Base-by-base conservation (phyloP, 1,284 basidiomycete genomes). In the Ustilago bromivora region DNA sequence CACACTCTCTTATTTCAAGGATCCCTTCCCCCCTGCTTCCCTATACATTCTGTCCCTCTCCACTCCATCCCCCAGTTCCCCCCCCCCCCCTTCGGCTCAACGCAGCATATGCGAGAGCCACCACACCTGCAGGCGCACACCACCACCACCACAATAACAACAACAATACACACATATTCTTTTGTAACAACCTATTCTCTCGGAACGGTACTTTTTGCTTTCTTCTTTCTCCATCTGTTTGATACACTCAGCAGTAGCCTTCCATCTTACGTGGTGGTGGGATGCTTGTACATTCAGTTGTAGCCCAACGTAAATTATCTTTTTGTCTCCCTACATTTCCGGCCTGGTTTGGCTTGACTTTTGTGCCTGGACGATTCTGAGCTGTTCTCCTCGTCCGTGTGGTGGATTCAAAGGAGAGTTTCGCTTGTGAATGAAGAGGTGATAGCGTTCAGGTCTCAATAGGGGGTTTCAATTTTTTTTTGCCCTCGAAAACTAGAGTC, bases 221-320 rank as follows among this genome's bases (percentile, higher is more conserved):
- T 43, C 41, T 52, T 40, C 35, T 54, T n/a, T 57, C 38, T 11
- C 23, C 41, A 38, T 31, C 61, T 41, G 53, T 40, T 51, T 47
- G 19, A 19, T 35, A 17, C 8, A 28, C 23, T 28, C 3, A 38
- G 53, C 53, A 32, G n/a, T 55, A 32, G 19, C 53, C 35, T 19
- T n/a, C 11, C 53, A 55, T 38, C 34, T 34, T 31, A 41, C 19
- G 7, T 12, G 9, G 31, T 40, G 51, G 32, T 54, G 38, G 31
- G 34, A 13, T 38, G 46, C 28, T 47, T 66, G 51, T 58, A 59
- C 56, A 58, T 66, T 46, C 55, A 66, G 43, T 59, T 59, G 57
- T 59, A 59, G 57, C 51, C 15, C 43, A 46, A 46, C 61, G 34
- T 35, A 47, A 40, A 41, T 57, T 43, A 28, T 40, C 54, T 43